Percentiles rank a stretch among this genome's conserved stretches.
Conservation (phyloP, 768 basidiomycete genomes). For the Exsudoporus frostii region DNA sequence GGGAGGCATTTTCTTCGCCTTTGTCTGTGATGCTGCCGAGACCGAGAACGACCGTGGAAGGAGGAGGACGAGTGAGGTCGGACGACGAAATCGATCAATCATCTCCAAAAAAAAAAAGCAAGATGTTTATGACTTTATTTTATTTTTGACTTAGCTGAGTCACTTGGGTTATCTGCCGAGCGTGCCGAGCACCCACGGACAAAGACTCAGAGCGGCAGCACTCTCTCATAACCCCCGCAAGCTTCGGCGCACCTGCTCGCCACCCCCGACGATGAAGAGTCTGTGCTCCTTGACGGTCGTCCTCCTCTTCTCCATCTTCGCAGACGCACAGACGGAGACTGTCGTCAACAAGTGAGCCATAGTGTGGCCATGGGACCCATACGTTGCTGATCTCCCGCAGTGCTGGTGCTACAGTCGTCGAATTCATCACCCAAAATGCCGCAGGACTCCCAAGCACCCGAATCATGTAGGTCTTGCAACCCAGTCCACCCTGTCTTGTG, state of each 20-base stretch:
- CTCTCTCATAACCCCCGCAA: not conserved
- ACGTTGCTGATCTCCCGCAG: slow-evolving; percentile 28
- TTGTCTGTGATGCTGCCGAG: slow-evolving; percentile 37
- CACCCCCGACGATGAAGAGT: slow-evolving; percentile 16
- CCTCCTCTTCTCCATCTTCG: slow-evolving; percentile 18
- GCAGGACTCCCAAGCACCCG: slow-evolving; percentile 40
- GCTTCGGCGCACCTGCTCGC: slow-evolving; percentile 3
- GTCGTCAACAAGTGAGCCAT: slow-evolving; percentile 45
- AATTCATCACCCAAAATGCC: slow-evolving; percentile 41
- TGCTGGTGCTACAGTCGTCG: slow-evolving; percentile 50
- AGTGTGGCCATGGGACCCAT: not conserved
- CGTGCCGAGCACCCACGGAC: slow-evolving; percentile 10
- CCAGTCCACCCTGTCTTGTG: not conserved
- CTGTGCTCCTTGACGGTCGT: slow-evolving; percentile 11
- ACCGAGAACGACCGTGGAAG: slow-evolving; percentile 34
- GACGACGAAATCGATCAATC: slow-evolving; percentile 31
- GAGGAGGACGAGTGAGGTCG: slow-evolving; percentile 13
- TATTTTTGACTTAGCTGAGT: not conserved
- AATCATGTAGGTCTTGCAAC: slow-evolving; percentile 37
- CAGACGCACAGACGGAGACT: slow-evolving; percentile 47
- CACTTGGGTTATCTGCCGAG: slow-evolving; percentile 20
- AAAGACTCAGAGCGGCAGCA: not conserved
- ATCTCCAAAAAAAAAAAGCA: slow-evolving; percentile 18
- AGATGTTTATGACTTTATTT: not conserved
- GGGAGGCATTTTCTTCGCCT: slow-evolving; percentile 78